Evolutionary conservation across 1,284 basidiomycete species (phyloP), one percentile per base, ranked within the genome.

Genomic region (Sporisorium sorghi): DNA sequence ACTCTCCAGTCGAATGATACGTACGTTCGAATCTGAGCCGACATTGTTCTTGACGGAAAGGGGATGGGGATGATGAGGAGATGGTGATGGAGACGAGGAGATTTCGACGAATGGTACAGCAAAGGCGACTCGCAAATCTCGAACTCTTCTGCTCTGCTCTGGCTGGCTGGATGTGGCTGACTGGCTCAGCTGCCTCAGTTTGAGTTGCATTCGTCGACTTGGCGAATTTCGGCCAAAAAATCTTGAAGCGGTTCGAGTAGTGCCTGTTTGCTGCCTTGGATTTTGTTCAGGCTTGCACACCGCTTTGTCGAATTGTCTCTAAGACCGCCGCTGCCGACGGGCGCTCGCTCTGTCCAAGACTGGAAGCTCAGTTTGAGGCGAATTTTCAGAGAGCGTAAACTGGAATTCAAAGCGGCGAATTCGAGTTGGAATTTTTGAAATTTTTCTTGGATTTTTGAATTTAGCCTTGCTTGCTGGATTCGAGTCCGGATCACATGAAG

Each of bases 11-110:
- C n/a, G 44, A 47, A 56, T 47, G 62, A 70, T 66, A 74, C 72
- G 43, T 70, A 79, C 77, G 68, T 77, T 68, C 76, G 76, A 62
- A 65, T 73, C 75, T 68, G 63, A 62, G 72, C 55, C 68, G 77
- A 73, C 77, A 79, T 79, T 64, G 54, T 70, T 63, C 77, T 76
- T 77, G 74, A 76, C 49, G 72, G 56, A 33, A 37, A 57, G 48
- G 56, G 59, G 59, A 54, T 61, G 62, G 55, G n/a, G n/a, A n/a
- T 57, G 54, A 50, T 50, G 63, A 64, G 46, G 51, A 59, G 69
- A 56, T 63, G 62, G 51, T 65, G 62, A 52, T 58, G 54, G 44
- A 48, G 55, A 52, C 60, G 56, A 52, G 23, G 58, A 62, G 21
- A 32, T 40, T 23, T 14, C 44, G 33, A 21, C 11, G 24, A 9